Evolutionary conservation across 352 stramenopile species (phyloP).

Genomic region (Phytopythium boreale): DNA sequence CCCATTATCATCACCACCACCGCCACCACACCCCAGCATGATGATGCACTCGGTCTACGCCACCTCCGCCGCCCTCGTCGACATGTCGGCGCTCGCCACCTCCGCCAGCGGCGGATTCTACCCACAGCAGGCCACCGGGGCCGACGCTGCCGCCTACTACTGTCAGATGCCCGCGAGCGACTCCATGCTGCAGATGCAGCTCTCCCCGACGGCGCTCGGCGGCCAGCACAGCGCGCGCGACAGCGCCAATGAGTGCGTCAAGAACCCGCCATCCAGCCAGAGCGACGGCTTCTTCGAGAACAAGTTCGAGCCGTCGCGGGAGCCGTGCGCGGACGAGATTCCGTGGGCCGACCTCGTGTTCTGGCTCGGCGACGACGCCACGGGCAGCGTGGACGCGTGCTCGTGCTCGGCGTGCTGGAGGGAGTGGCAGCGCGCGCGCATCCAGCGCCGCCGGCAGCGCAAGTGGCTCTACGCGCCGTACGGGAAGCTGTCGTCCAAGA

Average conservation of each 20-base stretch:
- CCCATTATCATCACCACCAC: no score
- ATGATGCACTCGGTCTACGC: background rate
- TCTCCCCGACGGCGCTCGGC: background rate
- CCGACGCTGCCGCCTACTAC: background rate
- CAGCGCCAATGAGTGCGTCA: background rate
- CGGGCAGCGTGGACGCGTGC: conserved; percentile 42
- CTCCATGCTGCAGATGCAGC: background rate
- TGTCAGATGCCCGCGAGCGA: background rate
- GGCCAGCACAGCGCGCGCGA: background rate
- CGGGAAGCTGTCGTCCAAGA: conserved; percentile 44
- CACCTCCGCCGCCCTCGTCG: background rate
- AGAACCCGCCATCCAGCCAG: background rate
- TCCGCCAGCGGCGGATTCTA: background rate
- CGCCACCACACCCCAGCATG: background rate
- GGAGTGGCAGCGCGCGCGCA: background rate
- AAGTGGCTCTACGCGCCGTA: conserved; percentile 34
- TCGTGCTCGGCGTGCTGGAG: conserved; percentile 34
- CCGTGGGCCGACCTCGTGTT: conserved; percentile 55
- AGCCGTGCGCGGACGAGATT: conserved; percentile 55
- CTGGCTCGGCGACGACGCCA: conserved; percentile 47
- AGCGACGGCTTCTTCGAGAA: background rate
- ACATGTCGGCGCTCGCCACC: background rate
- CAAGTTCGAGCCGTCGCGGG: conserved; percentile 31
- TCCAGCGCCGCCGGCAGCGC: conserved; percentile 13
- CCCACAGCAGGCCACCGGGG: background rate